Conservation (phyloP, 345 rosid species). For the Linum tenue region DNA sequence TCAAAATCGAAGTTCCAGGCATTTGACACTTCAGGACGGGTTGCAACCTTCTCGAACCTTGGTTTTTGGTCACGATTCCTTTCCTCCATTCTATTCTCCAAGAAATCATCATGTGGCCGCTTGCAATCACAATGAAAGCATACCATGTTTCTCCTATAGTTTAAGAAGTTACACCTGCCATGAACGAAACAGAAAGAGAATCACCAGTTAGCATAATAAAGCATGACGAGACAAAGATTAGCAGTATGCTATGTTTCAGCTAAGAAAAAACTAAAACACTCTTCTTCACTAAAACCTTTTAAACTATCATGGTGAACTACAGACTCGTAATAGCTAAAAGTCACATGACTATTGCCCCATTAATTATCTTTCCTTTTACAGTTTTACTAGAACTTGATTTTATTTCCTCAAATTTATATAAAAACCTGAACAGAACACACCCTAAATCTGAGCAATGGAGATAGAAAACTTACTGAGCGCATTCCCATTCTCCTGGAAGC, state of each 20-base stretch:
- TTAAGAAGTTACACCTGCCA: slow-evolving; percentile 93
- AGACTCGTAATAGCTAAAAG: too few relatives aligned
- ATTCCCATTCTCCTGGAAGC: slow-evolving; percentile 99
- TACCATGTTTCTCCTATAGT: slow-evolving; percentile 81
- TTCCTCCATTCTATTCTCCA: slow-evolving; percentile 51
- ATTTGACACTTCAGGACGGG: slow-evolving; percentile 54
- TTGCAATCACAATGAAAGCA: slow-evolving; percentile 98
- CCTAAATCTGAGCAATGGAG: background rate
- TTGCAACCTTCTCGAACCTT: slow-evolving; percentile 35
- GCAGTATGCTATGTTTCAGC: too few relatives aligned
- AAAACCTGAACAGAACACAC: background rate
- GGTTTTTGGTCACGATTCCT: slow-evolving; percentile 32
- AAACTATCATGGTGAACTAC: too few relatives aligned
- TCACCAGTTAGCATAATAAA: background rate
- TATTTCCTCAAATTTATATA: background rate
- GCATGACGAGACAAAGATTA: too few relatives aligned
- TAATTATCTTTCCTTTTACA: too few relatives aligned
- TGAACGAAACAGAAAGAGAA: slow-evolving; percentile 16
- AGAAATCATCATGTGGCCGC: slow-evolving; percentile 70
- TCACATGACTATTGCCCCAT: too few relatives aligned
- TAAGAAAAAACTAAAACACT: too few relatives aligned
- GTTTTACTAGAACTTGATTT: too few relatives aligned
- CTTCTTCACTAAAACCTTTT: too few relatives aligned
- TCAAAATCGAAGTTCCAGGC: slow-evolving; percentile 98
- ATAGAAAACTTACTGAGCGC: slow-evolving; percentile 72